Percentiles rank a stretch among this genome's conserved stretches.
Conservation (phyloP, 345 rosid species). For the Citrus glauca region DNA sequence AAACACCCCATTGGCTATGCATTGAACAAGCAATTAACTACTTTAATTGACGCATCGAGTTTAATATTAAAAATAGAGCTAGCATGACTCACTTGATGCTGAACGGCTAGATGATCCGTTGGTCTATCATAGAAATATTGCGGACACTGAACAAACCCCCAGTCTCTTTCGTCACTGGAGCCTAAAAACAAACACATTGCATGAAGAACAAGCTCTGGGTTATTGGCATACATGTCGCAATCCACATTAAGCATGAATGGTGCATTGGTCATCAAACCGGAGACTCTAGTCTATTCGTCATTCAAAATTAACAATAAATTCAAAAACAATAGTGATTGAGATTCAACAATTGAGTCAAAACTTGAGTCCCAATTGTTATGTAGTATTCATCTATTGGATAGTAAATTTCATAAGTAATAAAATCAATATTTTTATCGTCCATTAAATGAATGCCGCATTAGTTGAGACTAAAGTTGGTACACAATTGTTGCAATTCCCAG, state of each 20-base stretch:
- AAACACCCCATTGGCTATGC: neutral
- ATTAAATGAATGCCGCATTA: too few species aligned
- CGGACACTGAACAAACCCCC: constrained; percentile 52
- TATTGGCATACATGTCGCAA: constrained; percentile 67
- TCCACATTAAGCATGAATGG: constrained; percentile 74
- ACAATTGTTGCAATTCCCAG: too few species aligned
- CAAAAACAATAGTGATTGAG: too few species aligned
- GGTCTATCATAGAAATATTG: constrained; percentile 42
- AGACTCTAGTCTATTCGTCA: constrained; percentile 46
- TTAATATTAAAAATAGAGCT: neutral
- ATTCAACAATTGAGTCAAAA: too few species aligned
- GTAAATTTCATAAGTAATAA: too few species aligned
- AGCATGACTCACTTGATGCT: constrained; percentile 12
- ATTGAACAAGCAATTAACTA: neutral
- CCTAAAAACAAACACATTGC: constrained; percentile 49
- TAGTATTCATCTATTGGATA: too few species aligned
- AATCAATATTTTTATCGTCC: too few species aligned
- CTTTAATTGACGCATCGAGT: neutral
- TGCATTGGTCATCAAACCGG: constrained; percentile 73
- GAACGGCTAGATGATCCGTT: constrained; percentile 21
- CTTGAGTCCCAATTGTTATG: too few species aligned
- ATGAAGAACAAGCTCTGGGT: constrained; percentile 39
- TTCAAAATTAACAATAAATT: neutral
- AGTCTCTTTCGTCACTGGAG: constrained; percentile 9
- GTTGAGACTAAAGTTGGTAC: too few species aligned